phyloP scores from a whole-genome alignment of 2,329 filamentous ascomycete species.

The Pseudogymnoascus sp. region DNA sequence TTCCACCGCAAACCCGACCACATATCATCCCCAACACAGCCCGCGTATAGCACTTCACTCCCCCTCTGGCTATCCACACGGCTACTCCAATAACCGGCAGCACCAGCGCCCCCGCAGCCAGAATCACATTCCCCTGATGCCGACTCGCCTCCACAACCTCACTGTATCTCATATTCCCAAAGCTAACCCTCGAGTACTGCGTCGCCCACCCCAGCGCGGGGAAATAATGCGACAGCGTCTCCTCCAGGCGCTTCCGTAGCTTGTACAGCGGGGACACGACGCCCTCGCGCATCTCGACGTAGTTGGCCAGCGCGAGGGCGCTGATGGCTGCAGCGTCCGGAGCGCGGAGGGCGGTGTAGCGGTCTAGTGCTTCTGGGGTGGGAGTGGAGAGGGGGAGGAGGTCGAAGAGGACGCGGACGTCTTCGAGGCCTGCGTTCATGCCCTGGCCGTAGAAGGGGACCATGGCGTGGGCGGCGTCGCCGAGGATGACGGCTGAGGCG shows the following conservation, averaged over 20 bases:
- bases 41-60: not conserved
- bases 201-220: constrained; percentile 81
- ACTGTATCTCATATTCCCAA: constrained; percentile 85
- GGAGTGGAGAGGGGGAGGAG: constrained; percentile 48
- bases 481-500: constrained; percentile 72
- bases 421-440: constrained; percentile 94
- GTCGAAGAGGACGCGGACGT: constrained; percentile 80
- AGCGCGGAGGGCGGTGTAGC: constrained; percentile 67
- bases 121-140: constrained; percentile 56
- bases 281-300: constrained; percentile 83
- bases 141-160: constrained; percentile 66
- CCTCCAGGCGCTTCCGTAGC: constrained; percentile 78
- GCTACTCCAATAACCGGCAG: constrained; percentile 8
- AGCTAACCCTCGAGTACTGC: constrained; percentile 86
- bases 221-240: constrained; percentile 67
- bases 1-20: not conserved
- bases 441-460: constrained; percentile 98
- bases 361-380: constrained; percentile 59
- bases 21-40: not conserved
- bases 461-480: constrained; percentile 95
- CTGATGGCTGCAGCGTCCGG: constrained; percentile 85
- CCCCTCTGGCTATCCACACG: not conserved
- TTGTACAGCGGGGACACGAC: constrained; percentile 73
- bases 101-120: not conserved
- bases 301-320: constrained; percentile 83